Base-by-base conservation (phyloP, 2,329 filamentous ascomycete species). In the Sporothrix protearum region DNA sequence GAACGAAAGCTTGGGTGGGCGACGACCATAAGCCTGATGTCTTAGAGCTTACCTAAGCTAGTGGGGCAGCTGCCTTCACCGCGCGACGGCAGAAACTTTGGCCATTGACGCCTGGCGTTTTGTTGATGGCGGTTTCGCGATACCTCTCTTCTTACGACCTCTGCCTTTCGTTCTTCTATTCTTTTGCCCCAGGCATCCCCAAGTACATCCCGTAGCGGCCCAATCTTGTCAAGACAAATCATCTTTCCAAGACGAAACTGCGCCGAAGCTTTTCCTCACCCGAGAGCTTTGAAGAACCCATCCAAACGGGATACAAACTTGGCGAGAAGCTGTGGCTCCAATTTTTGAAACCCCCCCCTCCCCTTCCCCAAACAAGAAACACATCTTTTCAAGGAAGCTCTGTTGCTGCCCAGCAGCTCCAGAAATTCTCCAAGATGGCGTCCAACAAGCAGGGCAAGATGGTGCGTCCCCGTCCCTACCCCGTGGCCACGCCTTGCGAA, bases 391-490 rank as follows among this genome's bases (percentile, higher is more conserved):
- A 22, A 33, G 64, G 30, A 67, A 36, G 25, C 28, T 67, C 30
- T 49, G 10, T 49, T 30, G 63, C 63, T 66, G 63, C 63, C 42
- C 64, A 67, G 49, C 36, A 61, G 36, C 61, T 49, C 49, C 30
- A 30, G 47, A 61, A 36, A 45, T 51, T 70, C 75, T 78, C 78
- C 80, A 89, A 82, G 77, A 91, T 90, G 89, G 88, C 90, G 80
- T 72, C 73, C 71, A 95, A 97, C 88, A 97, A 97, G 84, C 94
- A 97, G 84, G 96, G 96, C 84, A 98, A 99, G 88, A 98, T 99
- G 96, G 96, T 98, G 86, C 87, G 93, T 90, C 73, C 72, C 75
- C 74, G 74, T n/a, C 9, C 28, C 7, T 22, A 10, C 12, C 22
- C 10, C 19, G 4, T 14, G 1, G n/a, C 1, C 4, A 4, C 22